Base-by-base conservation (phyloP, 805 yeast species). In the Pichia exigua region DNA sequence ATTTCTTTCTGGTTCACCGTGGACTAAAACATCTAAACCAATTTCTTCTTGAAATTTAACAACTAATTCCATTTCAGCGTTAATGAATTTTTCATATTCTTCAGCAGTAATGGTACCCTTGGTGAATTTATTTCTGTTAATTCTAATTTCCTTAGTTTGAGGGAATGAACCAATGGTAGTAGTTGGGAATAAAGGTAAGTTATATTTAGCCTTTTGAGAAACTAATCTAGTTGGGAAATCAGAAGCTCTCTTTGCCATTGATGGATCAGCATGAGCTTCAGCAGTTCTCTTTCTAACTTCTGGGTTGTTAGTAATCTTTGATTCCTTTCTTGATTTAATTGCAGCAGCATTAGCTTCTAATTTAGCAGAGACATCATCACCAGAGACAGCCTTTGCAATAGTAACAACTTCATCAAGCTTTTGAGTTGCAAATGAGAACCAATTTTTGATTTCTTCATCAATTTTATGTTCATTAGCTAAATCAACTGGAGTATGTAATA, bases 121-220 rank as follows among this genome's bases (percentile, higher is more conserved):
- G 74, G 87, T 80, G 77, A 87, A 90, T 79, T 92, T 94, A 85
- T 92, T 90, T 83, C 99, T 92, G 87, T 87, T 86, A 73, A 91
- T 76, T 82, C 99, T 88, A 77, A 94, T 94, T 74, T 94, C 99
- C 81, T 90, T 89, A 74, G 99, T 94, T 82, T 94, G 99, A 66
- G 99, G 99, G 97, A 94, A 94, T 60, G 99, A 94, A 75, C 99
- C 99, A 74, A 94, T 94, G 67, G 99, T 94, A 73, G 99, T 94
- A 71, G 99, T 94, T 77, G 99, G 99, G 96, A 94, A 94, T 69
- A 87, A 77, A 64, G 99, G 99, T 73, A 94, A 80, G 81, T 94
- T 87, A 80, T 87, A 87, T 70, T 82, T 77, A 64, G 73, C 76
- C 78, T 87, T 80, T 80, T 94, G 99, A 65, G 83, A 91, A 63